Conservation (phyloP, 2,329 filamentous ascomycete genomes). For the Monilinia fructigena region DNA sequence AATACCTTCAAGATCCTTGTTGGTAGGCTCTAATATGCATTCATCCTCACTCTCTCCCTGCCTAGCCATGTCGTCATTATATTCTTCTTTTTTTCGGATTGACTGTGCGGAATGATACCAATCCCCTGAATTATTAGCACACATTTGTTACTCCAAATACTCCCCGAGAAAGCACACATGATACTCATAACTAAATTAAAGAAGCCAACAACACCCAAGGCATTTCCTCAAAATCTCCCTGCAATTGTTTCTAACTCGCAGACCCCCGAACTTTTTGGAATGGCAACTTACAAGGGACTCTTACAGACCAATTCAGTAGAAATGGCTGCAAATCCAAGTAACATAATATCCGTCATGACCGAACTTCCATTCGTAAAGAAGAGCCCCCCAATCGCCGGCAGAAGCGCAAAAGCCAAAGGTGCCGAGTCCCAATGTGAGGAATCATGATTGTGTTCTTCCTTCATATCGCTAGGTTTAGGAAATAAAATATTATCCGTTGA, state of each 20-base stretch:
- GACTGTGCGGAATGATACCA: slow-evolving; percentile 74
- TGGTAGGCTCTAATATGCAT: slow-evolving; percentile 35
- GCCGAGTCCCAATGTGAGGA: slow-evolving; percentile 72
- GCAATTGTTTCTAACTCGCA: not conserved
- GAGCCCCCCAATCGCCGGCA: slow-evolving; percentile 82
- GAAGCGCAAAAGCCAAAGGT: slow-evolving; percentile 78
- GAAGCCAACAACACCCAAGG: not conserved
- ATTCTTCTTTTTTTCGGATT: slow-evolving; percentile 54
- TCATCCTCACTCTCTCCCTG: slow-evolving; percentile 50
- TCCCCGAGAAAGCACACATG: not conserved
- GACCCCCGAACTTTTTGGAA: not conserved
- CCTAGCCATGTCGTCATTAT: slow-evolving; percentile 37
- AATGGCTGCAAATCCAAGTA: slow-evolving; percentile 75
- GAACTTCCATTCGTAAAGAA: slow-evolving; percentile 82
- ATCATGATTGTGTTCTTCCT: slow-evolving; percentile 47
- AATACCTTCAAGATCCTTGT: slow-evolving; percentile 35
- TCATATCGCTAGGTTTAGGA: slow-evolving; percentile 48
- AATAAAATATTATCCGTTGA: slow-evolving; percentile 70
- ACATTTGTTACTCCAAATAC: not conserved
- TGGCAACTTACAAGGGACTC: slow-evolving; percentile 64
- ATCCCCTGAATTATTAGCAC: slow-evolving; percentile 48
- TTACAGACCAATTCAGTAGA: slow-evolving; percentile 90
- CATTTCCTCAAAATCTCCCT: not conserved
- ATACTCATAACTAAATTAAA: not conserved
- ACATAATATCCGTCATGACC: slow-evolving; percentile 79